Conservation (phyloP, 139 green algal genomes). For the Micractinium sp. region DNA sequence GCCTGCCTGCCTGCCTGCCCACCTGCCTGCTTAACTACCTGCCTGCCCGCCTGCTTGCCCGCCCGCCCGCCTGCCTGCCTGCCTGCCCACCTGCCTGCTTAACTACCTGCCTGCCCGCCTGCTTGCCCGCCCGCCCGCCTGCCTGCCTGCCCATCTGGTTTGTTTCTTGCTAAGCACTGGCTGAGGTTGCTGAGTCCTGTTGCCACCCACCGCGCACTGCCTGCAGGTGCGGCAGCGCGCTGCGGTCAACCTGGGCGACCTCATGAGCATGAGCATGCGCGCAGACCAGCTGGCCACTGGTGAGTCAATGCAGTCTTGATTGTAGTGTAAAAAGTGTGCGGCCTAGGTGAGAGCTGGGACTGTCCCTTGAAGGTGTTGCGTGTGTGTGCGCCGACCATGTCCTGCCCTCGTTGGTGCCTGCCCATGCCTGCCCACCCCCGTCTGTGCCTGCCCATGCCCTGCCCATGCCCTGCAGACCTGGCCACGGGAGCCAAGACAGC, state of each 20-base stretch:
- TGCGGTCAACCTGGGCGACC: constrained; percentile 83
- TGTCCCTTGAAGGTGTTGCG: too few relatives aligned
- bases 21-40: not conserved
- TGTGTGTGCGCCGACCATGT: not conserved
- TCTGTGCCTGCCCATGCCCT: not conserved
- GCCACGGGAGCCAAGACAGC: constrained; percentile 10
- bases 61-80: not conserved
- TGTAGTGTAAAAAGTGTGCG: not conserved
- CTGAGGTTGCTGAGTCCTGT: not conserved
- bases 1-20: too few relatives aligned
- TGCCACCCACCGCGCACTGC: not conserved
- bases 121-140: too few relatives aligned
- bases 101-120: not conserved
- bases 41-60: not conserved
- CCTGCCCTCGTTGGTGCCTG: not conserved
- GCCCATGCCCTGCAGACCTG: constrained; percentile 37
- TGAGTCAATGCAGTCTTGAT: not conserved
- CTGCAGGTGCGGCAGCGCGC: constrained; percentile 55
- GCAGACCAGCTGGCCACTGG: constrained; percentile 76
- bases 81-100: not conserved
- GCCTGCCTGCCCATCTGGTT: too few relatives aligned
- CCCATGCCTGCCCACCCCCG: not conserved
- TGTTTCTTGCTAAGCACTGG: too few relatives aligned
- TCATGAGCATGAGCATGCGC: constrained; percentile 76
- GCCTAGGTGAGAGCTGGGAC: not conserved